These are phyloP conservation scores for Xylaria cubensis DNA, from an alignment of 495 filamentous ascomycete genomes.

Conservation along the genomic window DNA sequence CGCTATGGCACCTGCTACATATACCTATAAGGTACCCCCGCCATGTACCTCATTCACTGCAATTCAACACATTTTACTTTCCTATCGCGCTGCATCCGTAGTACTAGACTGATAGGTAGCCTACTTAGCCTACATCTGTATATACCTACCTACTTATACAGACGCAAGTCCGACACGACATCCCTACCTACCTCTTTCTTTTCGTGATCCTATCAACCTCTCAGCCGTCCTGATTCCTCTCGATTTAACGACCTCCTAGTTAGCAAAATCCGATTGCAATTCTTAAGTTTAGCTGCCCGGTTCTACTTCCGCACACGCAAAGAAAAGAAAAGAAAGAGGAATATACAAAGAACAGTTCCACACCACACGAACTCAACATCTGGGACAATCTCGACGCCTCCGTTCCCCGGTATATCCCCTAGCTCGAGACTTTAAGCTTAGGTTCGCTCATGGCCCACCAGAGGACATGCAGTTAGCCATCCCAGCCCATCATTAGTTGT, in stretches of 20 bases:
- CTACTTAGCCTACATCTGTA: neutral
- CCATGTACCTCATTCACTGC: neutral
- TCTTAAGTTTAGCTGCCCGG: neutral
- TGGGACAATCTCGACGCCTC: conserved; percentile 4
- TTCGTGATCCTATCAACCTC: conserved; percentile 1
- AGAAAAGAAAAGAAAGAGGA: conserved; percentile 7
- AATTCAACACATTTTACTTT: neutral
- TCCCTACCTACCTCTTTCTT: neutral
- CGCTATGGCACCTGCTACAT: neutral
- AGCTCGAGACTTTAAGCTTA: conserved; percentile 19
- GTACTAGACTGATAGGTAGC: neutral
- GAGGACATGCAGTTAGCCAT: conserved; percentile 40
- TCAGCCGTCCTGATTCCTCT: conserved; percentile 6
- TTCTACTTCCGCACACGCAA: neutral
- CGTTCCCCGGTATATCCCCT: conserved; percentile 12
- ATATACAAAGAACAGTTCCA: neutral
- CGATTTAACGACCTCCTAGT: neutral
- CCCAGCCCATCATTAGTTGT: conserved; percentile 26
- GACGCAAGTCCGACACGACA: conserved; percentile 15
- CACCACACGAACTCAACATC: neutral
- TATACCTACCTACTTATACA: neutral
- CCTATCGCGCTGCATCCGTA: conserved; percentile 9
- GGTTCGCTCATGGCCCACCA: conserved; percentile 31
- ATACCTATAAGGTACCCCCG: neutral
- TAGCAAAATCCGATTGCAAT: neutral